Percentiles rank a stretch among this genome's conserved stretches.
Evolutionary conservation across 208 protist species (phyloP).

Genomic region (Trichomonas gallinae): DNA sequence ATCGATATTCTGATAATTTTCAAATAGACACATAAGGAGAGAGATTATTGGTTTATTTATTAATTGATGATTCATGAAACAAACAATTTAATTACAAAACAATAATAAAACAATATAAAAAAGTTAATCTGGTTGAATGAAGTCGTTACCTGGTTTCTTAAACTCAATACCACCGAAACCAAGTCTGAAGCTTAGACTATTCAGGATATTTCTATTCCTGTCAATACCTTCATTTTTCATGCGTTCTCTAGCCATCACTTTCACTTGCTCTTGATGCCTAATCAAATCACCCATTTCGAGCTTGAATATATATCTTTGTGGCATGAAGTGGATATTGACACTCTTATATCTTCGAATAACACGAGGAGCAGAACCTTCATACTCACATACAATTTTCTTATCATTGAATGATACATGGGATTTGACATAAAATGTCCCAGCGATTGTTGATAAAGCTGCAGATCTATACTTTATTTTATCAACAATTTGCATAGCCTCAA

Average conservation of each 20-base stretch:
- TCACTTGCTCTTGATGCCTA: neutral
- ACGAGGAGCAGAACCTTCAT: too few species aligned
- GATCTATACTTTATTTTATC: neutral
- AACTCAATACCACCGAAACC: neutral
- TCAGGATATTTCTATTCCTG: neutral
- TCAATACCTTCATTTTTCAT: neutral
- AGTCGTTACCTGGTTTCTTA: neutral
- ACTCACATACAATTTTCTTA: too few species aligned
- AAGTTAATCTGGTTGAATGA: neutral
- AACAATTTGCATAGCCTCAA: neutral
- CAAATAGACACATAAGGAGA: too few species aligned
- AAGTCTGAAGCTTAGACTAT: neutral
- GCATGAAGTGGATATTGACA: neutral
- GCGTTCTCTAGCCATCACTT: neutral
- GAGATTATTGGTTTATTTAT: too few species aligned
- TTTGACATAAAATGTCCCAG: neutral
- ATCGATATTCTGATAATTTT: too few species aligned
- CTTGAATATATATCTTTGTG: neutral
- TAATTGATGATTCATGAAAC: too few species aligned
- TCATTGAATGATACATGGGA: neutral
- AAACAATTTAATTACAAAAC: too few species aligned
- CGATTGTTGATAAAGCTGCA: neutral
- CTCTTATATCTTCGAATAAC: neutral
- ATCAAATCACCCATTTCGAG: neutral
- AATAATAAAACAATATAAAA: too few species aligned